These are phyloP conservation scores for Mucor lusitanicus DNA, from an alignment of 371 early-diverging fungal genomes.

Conservation along the genomic window DNA sequence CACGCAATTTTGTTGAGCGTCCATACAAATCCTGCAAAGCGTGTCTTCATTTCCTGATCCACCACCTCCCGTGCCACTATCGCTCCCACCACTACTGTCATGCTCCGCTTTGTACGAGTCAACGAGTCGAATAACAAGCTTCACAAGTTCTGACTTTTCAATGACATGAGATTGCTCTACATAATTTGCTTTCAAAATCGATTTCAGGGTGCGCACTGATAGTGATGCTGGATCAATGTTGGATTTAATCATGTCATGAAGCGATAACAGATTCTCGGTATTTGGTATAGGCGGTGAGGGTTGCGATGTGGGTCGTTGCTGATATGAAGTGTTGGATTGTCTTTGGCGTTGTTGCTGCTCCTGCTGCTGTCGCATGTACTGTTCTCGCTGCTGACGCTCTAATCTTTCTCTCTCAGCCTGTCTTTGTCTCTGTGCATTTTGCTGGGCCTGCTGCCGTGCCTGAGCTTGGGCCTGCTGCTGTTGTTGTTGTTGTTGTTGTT, in stretches of 20 bases:
- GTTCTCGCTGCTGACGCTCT: neutral
- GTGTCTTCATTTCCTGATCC: conserved; percentile 33
- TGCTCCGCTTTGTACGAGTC: conserved; percentile 36
- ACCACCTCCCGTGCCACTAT: neutral
- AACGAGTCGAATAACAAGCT: conserved; percentile 43
- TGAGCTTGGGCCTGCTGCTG: neutral
- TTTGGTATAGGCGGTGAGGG: conserved; percentile 1
- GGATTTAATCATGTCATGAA: conserved; percentile 34
- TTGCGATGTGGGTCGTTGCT: neutral
- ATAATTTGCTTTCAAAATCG: conserved; percentile 48
- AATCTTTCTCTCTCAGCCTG: neutral
- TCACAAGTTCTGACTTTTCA: conserved; percentile 58
- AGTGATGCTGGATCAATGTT: conserved; percentile 49
- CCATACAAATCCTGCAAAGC: conserved; percentile 61
- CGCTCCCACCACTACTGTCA: conserved; percentile 1
- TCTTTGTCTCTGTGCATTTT: neutral
- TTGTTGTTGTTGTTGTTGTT: conserved; percentile 2
- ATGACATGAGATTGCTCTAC: conserved; percentile 53
- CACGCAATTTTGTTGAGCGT: conserved; percentile 64
- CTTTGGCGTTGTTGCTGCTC: conserved; percentile 2
- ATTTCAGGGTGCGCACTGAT: conserved; percentile 54
- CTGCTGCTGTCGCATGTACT: neutral
- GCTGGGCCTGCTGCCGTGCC: neutral
- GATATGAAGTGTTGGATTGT: neutral
- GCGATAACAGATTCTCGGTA: conserved; percentile 18